Base-by-base conservation (phyloP, 2,329 filamentous ascomycete genomes). In the Torrubiella hemipterigena region DNA sequence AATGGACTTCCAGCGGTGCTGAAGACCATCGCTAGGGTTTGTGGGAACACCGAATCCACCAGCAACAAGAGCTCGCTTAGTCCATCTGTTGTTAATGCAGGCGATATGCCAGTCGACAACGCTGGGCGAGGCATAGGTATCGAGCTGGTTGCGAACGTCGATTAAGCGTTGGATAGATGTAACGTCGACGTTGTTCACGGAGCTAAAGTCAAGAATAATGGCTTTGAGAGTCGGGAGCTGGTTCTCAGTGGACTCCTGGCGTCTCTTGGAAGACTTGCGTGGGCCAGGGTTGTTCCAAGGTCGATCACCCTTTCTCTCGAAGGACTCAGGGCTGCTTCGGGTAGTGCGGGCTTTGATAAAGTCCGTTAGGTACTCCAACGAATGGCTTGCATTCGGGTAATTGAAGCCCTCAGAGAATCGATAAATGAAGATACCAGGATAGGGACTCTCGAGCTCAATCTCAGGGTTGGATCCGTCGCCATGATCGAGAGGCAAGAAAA, bases 201-300 rank as follows among this genome's bases (percentile, higher is more conserved):
- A 81, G 46, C 80, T 86, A 56, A 96, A 93, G 53, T 96, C 91
- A 14, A 96, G 70, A 37, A 96, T 87, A 42, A 96, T 64, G n/a
- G 89, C 87, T 51, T 83, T 85, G 30, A 94, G 70, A 0, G 73
- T 78, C 1, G 86, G 81, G 12, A 77, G 61, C 35, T 61, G 38
- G 68, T 65, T 23, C 63, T 50, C 46, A 6, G 49, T 43, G 2
- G 26, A 30, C 18, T 47, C 41, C 15, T 36, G 42, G n/a, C 47
- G 49, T n/a, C 50, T 45, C 30, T 58, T 71, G 20, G 71, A 67
- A 8, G 51, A 45, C 29, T 47, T 49, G 14, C 48, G 42, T 35
- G 83, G 81, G 31, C 85, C 86, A 0, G 89, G 84, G 49, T 95
- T 83, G 47, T 95, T 96, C 91, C 91, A 96, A 1, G 91, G 87